Conservation (phyloP, 768 basidiomycete genomes). For the Gelatoporia subvermispora region DNA sequence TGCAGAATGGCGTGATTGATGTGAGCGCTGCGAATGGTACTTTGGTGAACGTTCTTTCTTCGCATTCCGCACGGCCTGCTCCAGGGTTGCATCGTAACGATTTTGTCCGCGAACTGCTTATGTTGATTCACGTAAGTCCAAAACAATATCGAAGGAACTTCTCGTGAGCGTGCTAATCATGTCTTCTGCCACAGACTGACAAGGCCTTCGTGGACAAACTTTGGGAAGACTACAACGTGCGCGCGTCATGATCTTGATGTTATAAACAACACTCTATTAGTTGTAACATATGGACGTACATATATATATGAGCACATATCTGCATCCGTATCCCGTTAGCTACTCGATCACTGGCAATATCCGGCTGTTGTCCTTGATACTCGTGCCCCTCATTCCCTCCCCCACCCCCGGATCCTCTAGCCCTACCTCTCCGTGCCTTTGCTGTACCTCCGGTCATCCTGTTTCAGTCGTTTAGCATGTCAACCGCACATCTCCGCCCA, state of each 20-base stretch:
- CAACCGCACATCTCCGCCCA: no score
- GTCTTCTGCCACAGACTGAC: slow-evolving; percentile 44
- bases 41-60: slow-evolving; percentile 2
- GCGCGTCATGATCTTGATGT: slow-evolving; percentile 2
- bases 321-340: background rate
- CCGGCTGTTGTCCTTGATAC: background rate
- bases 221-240: slow-evolving; percentile 43
- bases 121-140: slow-evolving; percentile 38
- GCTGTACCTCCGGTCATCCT: background rate
- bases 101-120: slow-evolving; percentile 67
- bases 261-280: background rate
- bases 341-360: background rate
- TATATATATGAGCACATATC: background rate
- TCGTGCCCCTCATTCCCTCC: background rate
- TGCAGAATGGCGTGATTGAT: slow-evolving; percentile 4
- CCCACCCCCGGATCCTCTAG: no score
- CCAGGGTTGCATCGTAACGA: slow-evolving; percentile 26
- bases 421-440: no score
- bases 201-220: slow-evolving; percentile 59
- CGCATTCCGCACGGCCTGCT: background rate
- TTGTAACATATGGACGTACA: background rate
- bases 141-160: background rate
- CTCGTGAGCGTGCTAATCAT: background rate
- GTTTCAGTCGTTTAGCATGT: no score
- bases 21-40: slow-evolving; percentile 8